A percentile compares a stretch with the other conserved stretches of the same genome.
Evolutionary conservation across 768 basidiomycete genomes (phyloP).

Genomic region (Mycena polygramma): DNA sequence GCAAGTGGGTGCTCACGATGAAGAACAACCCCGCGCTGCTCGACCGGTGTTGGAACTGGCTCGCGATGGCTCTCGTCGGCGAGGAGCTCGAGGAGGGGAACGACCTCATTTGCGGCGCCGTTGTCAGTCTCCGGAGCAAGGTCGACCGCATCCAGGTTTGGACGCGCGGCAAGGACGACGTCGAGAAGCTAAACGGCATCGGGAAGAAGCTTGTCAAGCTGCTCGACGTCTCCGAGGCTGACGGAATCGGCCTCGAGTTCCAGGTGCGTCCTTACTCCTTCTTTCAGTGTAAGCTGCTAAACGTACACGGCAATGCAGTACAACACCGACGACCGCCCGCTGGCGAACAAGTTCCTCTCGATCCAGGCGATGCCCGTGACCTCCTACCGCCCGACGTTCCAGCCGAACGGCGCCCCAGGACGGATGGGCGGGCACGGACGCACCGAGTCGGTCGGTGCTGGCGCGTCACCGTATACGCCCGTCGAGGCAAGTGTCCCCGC

Average conservation of each 20-base stretch:
- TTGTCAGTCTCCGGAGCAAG: conserved; percentile 88
- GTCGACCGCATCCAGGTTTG: conserved; percentile 94
- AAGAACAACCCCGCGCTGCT: conserved; percentile 83
- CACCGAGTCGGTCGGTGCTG: conserved; percentile 35
- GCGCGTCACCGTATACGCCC: conserved; percentile 32
- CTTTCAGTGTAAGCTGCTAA: background rate
- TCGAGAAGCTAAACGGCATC: conserved; percentile 86
- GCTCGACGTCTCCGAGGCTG: conserved; percentile 86
- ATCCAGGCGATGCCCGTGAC: conserved; percentile 80
- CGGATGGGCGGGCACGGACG: conserved; percentile 44
- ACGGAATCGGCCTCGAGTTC: conserved; percentile 90
- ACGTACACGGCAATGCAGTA: conserved; percentile 59
- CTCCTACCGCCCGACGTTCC: conserved; percentile 78
- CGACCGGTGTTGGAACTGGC: conserved; percentile 91
- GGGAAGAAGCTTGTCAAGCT: conserved; percentile 87
- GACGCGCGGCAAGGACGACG: conserved; percentile 88
- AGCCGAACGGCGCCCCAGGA: conserved; percentile 42
- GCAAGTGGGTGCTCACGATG: conserved; percentile 97
- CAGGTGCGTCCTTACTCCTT: conserved; percentile 65
- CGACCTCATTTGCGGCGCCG: conserved; percentile 86
- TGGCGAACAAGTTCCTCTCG: conserved; percentile 84
- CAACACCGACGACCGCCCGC: conserved; percentile 89
- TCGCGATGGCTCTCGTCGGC: conserved; percentile 92
- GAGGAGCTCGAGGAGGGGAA: conserved; percentile 80
- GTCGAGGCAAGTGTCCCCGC: conserved; percentile 35